These are phyloP conservation scores for Tricholoma sp. DNA, from an alignment of 768 basidiomycete genomes.

Conservation along the genomic window DNA sequence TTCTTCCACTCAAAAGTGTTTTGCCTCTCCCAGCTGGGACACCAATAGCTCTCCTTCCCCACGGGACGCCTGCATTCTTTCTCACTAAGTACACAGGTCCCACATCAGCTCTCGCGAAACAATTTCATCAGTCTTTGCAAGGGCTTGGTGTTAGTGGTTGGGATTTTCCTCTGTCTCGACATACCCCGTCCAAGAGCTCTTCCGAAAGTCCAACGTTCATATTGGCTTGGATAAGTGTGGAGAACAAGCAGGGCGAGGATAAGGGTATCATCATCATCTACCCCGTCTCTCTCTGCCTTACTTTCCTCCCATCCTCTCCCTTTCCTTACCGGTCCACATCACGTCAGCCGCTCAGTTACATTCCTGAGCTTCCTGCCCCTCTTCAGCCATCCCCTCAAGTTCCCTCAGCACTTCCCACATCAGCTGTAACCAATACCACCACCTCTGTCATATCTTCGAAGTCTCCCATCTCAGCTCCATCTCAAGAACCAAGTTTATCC, in stretches of 20 bases:
- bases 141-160: slow-evolving; percentile 62
- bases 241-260: slow-evolving; percentile 77
- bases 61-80: slow-evolving; percentile 69
- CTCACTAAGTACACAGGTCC: slow-evolving; percentile 68
- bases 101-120: slow-evolving; percentile 50
- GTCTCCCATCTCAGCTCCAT: slow-evolving; percentile 5
- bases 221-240: slow-evolving; percentile 70
- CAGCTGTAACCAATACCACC: slow-evolving; percentile 1
- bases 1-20: slow-evolving; percentile 41
- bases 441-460: neutral
- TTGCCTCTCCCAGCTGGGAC: slow-evolving; percentile 52
- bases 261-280: slow-evolving; percentile 75
- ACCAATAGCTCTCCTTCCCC: slow-evolving; percentile 67
- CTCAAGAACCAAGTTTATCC: slow-evolving; percentile 2
- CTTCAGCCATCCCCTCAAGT: slow-evolving; percentile 49
- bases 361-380: slow-evolving; percentile 62
- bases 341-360: slow-evolving; percentile 41
- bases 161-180: slow-evolving; percentile 22
- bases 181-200: neutral
- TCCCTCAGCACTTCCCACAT: slow-evolving; percentile 28
- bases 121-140: slow-evolving; percentile 58
- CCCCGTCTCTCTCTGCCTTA: slow-evolving; percentile 55
- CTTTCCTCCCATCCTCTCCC: slow-evolving; percentile 33
- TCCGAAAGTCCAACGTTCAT: slow-evolving; percentile 27
- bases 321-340: slow-evolving; percentile 27